Evolutionary conservation across 257 asterid species (phyloP).

Genomic region (Ophiorrhiza pumila): DNA sequence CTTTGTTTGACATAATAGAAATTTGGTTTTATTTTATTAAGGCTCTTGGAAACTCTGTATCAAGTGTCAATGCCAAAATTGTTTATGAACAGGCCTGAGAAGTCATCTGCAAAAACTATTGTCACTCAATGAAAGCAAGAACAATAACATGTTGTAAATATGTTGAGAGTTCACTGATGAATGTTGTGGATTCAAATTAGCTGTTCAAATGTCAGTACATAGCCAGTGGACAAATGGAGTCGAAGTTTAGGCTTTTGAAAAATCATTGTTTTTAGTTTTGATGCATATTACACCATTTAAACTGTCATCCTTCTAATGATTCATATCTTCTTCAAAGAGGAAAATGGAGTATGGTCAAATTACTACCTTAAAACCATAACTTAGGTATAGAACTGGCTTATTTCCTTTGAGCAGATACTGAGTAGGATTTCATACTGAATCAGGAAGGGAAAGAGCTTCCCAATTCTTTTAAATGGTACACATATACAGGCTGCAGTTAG

Average conservation of each 20-base stretch:
- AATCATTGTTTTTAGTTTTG: neutral
- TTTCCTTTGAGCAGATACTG: neutral
- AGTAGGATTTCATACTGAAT: neutral
- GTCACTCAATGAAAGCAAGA: neutral
- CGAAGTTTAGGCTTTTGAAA: neutral
- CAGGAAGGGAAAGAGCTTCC: neutral
- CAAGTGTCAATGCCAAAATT: neutral
- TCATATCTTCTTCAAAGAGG: neutral
- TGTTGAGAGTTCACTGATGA: neutral
- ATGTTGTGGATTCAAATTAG: neutral
- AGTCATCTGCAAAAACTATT: neutral
- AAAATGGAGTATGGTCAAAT: neutral
- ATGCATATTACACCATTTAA: neutral
- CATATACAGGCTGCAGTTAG: neutral
- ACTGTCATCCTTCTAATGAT: neutral
- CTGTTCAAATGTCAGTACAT: neutral
- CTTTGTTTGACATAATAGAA: neutral
- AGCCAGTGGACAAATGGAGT: neutral
- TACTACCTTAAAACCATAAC: neutral
- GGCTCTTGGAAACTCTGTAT: neutral
- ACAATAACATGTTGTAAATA: neutral
- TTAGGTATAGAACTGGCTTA: neutral
- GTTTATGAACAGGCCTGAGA: neutral
- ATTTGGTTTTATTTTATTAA: neutral
- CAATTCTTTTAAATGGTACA: neutral